Percentiles rank a stretch among this genome's conserved stretches.
Conservation (phyloP, 106 monocot genomes). For the Agapanthus africanus region DNA sequence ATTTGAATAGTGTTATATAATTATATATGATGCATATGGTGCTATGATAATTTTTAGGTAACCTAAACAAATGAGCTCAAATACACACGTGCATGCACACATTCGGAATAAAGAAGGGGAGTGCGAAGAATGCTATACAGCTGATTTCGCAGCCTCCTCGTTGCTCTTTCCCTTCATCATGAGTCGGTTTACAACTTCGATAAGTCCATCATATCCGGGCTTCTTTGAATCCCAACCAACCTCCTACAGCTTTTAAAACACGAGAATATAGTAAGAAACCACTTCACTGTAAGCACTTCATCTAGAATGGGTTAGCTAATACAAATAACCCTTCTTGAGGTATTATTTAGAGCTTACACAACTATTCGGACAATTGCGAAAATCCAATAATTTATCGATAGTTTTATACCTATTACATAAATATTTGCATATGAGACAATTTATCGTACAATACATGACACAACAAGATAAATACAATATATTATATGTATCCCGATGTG, state of each 20-base stretch:
- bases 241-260: conserved; percentile 81
- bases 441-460: too few relatives aligned
- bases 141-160: conserved; percentile 55
- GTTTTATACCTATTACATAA: too few relatives aligned
- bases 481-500: too few relatives aligned
- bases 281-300: not conserved
- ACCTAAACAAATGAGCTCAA: not conserved
- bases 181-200: conserved; percentile 83
- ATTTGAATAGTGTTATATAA: not conserved
- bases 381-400: too few relatives aligned
- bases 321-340: not conserved
- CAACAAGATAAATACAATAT: too few relatives aligned
- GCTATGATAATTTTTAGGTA: not conserved
- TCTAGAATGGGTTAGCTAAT: too few relatives aligned
- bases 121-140: conserved; percentile 31
- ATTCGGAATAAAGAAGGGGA: too few relatives aligned
- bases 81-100: not conserved
- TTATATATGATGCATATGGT: not conserved
- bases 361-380: too few relatives aligned
- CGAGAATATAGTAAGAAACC: conserved; percentile 9
- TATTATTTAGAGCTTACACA: too few relatives aligned
- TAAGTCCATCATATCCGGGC: conserved; percentile 77
- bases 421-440: too few relatives aligned
- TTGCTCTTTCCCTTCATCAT: conserved; percentile 69
- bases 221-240: conserved; percentile 94